Percentiles rank a stretch among this genome's conserved stretches.
phyloP scores from a whole-genome alignment of 73 alveolate genomes.

The Effrenium voratum region DNA sequence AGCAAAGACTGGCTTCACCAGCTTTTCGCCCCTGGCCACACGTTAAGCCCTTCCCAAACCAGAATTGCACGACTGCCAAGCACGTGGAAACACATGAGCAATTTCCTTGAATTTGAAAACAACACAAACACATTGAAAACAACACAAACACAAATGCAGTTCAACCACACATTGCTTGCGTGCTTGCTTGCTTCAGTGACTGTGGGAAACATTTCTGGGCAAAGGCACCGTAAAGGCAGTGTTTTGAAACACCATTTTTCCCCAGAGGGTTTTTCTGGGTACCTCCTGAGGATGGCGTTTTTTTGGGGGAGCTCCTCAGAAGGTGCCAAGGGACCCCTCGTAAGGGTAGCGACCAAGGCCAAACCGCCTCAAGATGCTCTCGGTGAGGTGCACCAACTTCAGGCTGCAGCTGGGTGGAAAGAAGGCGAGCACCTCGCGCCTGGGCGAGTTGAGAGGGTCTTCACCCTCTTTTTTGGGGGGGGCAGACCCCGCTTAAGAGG shows the following conservation, averaged over 20 bases:
- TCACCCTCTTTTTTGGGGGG: no score
- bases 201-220: not conserved
- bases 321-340: not conserved
- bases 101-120: not conserved
- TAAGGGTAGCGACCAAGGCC: not conserved
- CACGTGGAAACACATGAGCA: not conserved
- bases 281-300: not conserved
- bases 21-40: constrained; percentile 61
- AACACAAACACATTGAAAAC: not conserved
- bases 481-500: no score
- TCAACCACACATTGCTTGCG: not conserved
- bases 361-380: constrained; percentile 52
- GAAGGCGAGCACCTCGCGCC: constrained; percentile 11
- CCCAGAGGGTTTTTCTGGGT: not conserved
- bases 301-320: not conserved
- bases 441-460: no score
- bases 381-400: constrained; percentile 34
- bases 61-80: not conserved
- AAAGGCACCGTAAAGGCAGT: not conserved
- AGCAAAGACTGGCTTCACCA: constrained; percentile 21
- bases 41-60: not conserved
- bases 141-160: not conserved
- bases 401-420: constrained; percentile 48
- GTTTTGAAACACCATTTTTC: not conserved
- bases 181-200: not conserved